Evolutionary conservation across 208 protist species (phyloP), one percentile per base, ranked within the genome.

Genomic region (Trypanosoma theileri): DNA sequence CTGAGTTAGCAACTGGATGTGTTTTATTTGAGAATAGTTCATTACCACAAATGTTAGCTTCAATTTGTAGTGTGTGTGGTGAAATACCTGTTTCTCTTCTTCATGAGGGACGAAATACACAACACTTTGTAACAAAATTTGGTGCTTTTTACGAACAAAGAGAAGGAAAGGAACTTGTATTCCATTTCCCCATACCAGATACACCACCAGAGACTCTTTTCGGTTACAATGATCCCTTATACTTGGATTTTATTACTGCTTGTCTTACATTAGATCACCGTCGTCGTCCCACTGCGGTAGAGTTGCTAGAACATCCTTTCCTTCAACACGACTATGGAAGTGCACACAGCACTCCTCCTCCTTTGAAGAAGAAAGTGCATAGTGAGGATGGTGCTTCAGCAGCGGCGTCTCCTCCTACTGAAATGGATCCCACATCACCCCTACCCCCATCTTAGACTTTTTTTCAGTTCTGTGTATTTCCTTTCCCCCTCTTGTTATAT

Each of bases 1-100:
- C 77, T 0, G 89, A 93, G 59, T 71, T 95, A 14, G 77, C 55
- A 24, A 95, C 89, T 11, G 94, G 94, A 3, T 44, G 50, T 41
- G 79, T 97, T 21, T 72, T 97, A n/a, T 96, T 97, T 69, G 79
- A 94, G 41, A 92, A 91, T 55, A 82, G 87, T 44, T 86, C 86
- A 3, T 54, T 92, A 3, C 59, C 68, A 13, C 77, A 82, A 31
- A 86, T 92, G 79, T 73, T 96, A 42, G 85, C 84, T 0, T 81
- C 85, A 3, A 89, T 93, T 12, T 45, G 56, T 31, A 69, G 60
- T 24, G 73, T 91, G 9, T 77, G 84, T 46, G 82, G 82, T 22
- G 66, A 75, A 2, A 79, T 91, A 26, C 73, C 77, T 17, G n/a
- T 48, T 16, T 24, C 61, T 4, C 69, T 93, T 63, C 71, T 93